phyloP scores from a whole-genome alignment of 2,329 filamentous ascomycete species.

The Xylaria sp. region DNA sequence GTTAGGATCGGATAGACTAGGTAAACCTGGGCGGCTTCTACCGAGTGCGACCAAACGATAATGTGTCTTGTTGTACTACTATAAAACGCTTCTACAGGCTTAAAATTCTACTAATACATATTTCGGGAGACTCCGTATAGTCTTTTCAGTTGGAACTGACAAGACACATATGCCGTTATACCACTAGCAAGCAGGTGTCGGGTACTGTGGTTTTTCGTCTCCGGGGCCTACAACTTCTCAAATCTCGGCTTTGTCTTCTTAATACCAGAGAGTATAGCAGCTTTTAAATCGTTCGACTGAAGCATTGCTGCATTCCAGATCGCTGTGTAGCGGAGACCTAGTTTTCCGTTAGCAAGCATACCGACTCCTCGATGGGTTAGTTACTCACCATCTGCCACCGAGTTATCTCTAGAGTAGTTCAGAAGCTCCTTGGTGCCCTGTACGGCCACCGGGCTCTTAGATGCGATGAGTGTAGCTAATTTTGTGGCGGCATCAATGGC shows the following conservation, averaged over 20 bases:
- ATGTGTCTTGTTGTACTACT: neutral
- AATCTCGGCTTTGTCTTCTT: constrained; percentile 84
- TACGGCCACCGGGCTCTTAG: constrained; percentile 78
- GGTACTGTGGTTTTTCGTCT: too few species aligned
- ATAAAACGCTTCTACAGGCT: neutral
- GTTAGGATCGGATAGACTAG: neutral
- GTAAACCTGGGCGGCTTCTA: neutral
- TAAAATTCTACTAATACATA: constrained; percentile 27
- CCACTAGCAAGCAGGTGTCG: too few species aligned
- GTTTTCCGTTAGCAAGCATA: constrained; percentile 34
- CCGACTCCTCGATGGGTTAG: constrained; percentile 13
- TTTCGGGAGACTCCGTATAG: neutral
- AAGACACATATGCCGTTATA: too few species aligned
- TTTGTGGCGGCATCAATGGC: constrained; percentile 44
- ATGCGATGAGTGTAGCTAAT: constrained; percentile 65
- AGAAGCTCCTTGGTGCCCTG: constrained; percentile 48
- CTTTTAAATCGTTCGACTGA: constrained; percentile 80
- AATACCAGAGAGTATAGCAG: constrained; percentile 79
- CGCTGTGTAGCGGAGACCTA: constrained; percentile 81
- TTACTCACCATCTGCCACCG: constrained; percentile 75
- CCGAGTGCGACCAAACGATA: neutral
- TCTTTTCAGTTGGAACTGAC: neutral
- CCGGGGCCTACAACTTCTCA: constrained; percentile 73
- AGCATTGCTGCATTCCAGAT: constrained; percentile 88
- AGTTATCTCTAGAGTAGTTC: constrained; percentile 73